phyloP scores from a whole-genome alignment of 305 asterid genomes.

The Fraxinus baroniana region DNA sequence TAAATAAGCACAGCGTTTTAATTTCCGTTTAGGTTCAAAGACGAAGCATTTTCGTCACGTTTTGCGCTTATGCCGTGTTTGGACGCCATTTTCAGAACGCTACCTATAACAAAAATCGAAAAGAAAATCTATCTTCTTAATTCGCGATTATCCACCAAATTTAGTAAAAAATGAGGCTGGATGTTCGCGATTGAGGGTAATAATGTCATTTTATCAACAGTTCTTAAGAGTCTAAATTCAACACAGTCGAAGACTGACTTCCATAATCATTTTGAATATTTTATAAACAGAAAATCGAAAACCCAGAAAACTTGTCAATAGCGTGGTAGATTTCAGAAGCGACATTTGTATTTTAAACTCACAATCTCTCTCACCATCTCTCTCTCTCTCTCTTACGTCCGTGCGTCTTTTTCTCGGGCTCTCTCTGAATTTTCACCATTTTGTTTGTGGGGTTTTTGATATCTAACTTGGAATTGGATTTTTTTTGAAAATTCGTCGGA shows the following conservation, averaged over 20 bases:
- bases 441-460: not conserved
- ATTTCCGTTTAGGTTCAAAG: no score
- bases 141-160: not conserved
- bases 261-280: not conserved
- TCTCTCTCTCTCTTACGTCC: constrained; percentile 16
- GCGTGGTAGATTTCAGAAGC: constrained; percentile 47
- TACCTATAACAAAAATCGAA: no score
- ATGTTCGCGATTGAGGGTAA: not conserved
- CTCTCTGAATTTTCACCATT: constrained; percentile 20
- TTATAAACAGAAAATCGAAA: not conserved
- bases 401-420: constrained; percentile 21
- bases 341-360: constrained; percentile 44
- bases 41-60: no score
- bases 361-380: constrained; percentile 6
- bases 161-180: not conserved
- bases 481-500: constrained; percentile 16
- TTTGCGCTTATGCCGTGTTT: no score
- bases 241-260: not conserved
- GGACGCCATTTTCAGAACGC: not conserved
- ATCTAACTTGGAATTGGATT: not conserved
- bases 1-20: not conserved
- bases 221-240: not conserved
- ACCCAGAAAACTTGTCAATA: constrained; percentile 24
- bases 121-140: not conserved
- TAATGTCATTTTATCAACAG: not conserved